Conservation (phyloP, 495 filamentous ascomycete species). For the Annulohypoxylon moriforme region DNA sequence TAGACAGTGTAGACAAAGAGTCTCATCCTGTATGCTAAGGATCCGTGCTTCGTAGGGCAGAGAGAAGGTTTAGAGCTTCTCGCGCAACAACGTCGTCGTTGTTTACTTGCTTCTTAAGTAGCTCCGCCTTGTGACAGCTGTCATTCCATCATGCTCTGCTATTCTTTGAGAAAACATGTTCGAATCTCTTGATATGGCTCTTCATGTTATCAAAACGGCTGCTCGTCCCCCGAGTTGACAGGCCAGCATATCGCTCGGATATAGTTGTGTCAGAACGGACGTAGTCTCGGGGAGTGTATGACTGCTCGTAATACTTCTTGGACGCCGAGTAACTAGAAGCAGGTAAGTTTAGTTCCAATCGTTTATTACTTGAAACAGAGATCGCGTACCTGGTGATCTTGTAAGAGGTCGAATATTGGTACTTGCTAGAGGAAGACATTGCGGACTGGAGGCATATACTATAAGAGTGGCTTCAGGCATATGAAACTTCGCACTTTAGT, state of each 20-base stretch:
- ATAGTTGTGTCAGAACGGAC: background rate
- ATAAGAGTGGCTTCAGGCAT: background rate
- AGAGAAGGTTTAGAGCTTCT: too few species aligned
- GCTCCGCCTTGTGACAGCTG: too few species aligned
- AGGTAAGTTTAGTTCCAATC: background rate
- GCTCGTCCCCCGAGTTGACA: background rate
- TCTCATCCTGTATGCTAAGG: too few species aligned
- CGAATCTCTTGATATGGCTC: background rate
- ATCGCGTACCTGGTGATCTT: background rate
- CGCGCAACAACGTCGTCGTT: too few species aligned
- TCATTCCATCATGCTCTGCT: too few species aligned
- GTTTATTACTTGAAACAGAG: background rate
- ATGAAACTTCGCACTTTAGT: background rate
- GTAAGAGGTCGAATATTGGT: background rate
- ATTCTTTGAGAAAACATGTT: background rate
- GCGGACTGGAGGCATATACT: background rate
- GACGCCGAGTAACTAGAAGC: background rate
- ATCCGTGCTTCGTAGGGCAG: too few species aligned
- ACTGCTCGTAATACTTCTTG: background rate
- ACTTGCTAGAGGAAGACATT: background rate
- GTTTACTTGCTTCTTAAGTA: too few species aligned
- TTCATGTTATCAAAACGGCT: background rate
- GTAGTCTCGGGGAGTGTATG: background rate
- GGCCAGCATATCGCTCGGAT: background rate
- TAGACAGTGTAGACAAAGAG: too few species aligned